Evolutionary conservation across 495 filamentous ascomycete genomes (phyloP), one percentile per base, ranked within the genome.

Genomic region (Melanomma pulvis-pyrius): DNA sequence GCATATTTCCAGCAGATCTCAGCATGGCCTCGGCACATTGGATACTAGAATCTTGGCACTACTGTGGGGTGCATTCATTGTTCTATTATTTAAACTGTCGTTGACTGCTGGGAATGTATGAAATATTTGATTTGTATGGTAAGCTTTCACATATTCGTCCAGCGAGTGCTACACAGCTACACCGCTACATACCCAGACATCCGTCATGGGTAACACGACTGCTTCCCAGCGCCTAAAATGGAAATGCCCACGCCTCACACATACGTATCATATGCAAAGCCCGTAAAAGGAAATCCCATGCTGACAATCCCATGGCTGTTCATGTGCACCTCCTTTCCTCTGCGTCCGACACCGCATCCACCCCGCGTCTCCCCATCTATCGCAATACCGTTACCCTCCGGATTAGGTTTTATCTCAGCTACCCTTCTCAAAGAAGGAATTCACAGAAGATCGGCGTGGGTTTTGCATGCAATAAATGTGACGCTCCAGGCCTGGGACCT

Each of bases 321-420:
- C 39, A 44, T 44, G 3, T 15, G n/a, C n/a, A 7, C 39, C 9
- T 44, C 39, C 3, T 15, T n/a, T 15, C 39, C 30, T 34, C 30
- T 34, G 39, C 17, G 39, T 44, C 39, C 17, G 39, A 15, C 39
- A 44, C n/a, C 39, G 39, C 39, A 44, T 7, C 39, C 4, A 44
- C 8, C 9, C 39, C 39, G 8, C 39, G 9, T 44, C n/a, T 44
- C 17, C n/a, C 30, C 3, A n/a, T 44, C 39, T 3, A 51, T 51
- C 22, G 19, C 17, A 44, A 17, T 17, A 55, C 8, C 26, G 30
- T 61, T 34, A 39, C 46, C 30, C 2, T 39, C 46, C 48, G 29
- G 25, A 55, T 63, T 47, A 55, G 60, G 50, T 55, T 50, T 55
- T 54, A 44, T 55, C 49, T 52, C 50, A 46, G 12, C 21, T 17